Conservation (phyloP, 2,329 filamentous ascomycete genomes). For the Cercospora sesami region DNA sequence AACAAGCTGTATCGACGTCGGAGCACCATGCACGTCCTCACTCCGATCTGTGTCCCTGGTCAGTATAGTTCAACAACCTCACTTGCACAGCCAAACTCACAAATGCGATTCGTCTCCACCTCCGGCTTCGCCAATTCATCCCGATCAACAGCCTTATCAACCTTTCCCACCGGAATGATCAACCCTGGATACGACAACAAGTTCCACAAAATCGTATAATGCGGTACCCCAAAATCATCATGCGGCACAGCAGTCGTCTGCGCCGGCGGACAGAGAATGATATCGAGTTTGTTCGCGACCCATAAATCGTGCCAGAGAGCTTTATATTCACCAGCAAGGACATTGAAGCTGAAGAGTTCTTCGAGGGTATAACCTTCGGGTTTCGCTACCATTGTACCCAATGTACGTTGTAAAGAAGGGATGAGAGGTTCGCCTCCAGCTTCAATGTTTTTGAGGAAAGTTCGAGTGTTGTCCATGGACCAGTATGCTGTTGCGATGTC, state of each 20-base stretch:
- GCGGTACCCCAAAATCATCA: slow-evolving; percentile 49
- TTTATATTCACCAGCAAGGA: slow-evolving; percentile 39
- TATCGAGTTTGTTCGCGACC: slow-evolving; percentile 50
- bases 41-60: slow-evolving; percentile 7
- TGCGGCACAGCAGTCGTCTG: slow-evolving; percentile 55
- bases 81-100: neutral
- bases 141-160: neutral
- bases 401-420: slow-evolving; percentile 41
- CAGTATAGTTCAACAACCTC: neutral
- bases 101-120: neutral
- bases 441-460: slow-evolving; percentile 38
- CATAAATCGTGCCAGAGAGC: slow-evolving; percentile 48
- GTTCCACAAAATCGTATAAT: neutral
- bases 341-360: slow-evolving; percentile 47
- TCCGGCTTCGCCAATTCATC: neutral
- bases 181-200: neutral
- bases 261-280: slow-evolving; percentile 51
- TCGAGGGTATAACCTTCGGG: slow-evolving; percentile 41
- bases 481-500: slow-evolving; percentile 48
- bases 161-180: neutral
- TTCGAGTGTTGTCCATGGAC: slow-evolving; percentile 42
- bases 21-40: slow-evolving; percentile 22
- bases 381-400: slow-evolving; percentile 37
- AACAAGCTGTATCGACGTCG: slow-evolving; percentile 22
- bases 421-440: slow-evolving; percentile 49